phyloP scores from a whole-genome alignment of 2,329 filamentous ascomycete genomes.

The Fusarium anguioides region DNA sequence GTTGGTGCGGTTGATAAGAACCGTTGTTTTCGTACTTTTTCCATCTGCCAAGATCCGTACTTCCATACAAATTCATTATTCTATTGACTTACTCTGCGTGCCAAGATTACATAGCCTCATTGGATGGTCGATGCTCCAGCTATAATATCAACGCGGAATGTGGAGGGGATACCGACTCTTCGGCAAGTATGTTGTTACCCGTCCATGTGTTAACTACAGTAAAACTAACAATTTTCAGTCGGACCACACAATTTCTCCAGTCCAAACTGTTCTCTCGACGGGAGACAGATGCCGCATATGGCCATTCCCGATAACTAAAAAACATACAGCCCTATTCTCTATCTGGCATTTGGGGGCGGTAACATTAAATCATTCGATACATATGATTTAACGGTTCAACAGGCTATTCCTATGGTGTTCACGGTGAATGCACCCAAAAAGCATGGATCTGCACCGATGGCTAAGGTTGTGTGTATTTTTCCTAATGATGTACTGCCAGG shows the following conservation, averaged over 20 bases:
- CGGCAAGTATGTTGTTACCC: background rate
- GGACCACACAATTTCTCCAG: background rate
- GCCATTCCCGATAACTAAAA: background rate
- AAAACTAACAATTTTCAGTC: background rate
- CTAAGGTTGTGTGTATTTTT: background rate
- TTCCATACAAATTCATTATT: too few relatives aligned
- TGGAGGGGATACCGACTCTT: too few relatives aligned
- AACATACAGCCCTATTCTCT: background rate
- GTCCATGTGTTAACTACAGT: rapidly evolving
- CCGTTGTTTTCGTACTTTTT: background rate
- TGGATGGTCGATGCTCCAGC: too few relatives aligned
- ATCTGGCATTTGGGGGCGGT: background rate
- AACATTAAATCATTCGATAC: background rate
- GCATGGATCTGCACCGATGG: rapidly evolving
- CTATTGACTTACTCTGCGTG: too few relatives aligned
- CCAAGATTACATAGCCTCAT: too few relatives aligned
- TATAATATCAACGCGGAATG: background rate
- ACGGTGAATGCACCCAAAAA: background rate
- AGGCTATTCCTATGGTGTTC: background rate
- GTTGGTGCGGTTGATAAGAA: background rate
- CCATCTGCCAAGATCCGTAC: background rate
- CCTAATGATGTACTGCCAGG: background rate
- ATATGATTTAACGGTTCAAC: background rate
- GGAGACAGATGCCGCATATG: background rate
- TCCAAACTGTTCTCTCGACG: background rate